Percentiles rank a stretch among this genome's conserved stretches.
Conservation (phyloP, 2,329 filamentous ascomycete genomes). For the Colletotrichum liriopes region DNA sequence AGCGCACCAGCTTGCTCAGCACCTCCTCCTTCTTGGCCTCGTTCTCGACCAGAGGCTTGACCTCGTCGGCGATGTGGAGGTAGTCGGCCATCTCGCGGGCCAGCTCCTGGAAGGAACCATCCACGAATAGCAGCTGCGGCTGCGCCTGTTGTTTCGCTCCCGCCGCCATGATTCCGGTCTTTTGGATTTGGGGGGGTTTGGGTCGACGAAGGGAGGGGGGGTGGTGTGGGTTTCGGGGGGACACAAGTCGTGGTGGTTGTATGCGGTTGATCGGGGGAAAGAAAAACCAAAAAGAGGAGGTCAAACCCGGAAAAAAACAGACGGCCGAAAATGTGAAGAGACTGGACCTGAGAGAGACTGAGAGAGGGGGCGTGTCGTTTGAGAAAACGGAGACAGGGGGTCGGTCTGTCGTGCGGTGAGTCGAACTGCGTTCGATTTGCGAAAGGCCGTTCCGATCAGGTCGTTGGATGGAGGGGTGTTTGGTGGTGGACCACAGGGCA, state of each 20-base stretch:
- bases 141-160: constrained; percentile 60
- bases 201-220: constrained; percentile 30
- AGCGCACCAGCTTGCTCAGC: constrained; percentile 89
- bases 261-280: constrained; percentile 37
- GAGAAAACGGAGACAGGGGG: constrained; percentile 42
- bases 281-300: constrained; percentile 44
- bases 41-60: constrained; percentile 80
- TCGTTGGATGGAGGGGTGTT: constrained; percentile 42
- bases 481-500: constrained; percentile 27
- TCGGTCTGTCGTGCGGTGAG: constrained; percentile 41
- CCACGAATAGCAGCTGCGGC: constrained; percentile 80
- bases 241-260: constrained; percentile 30
- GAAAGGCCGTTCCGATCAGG: constrained; percentile 32
- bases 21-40: constrained; percentile 82
- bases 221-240: constrained; percentile 36
- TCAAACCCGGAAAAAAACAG: constrained; percentile 40
- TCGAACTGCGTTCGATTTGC: constrained; percentile 35
- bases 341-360: constrained; percentile 17
- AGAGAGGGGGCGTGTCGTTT: constrained; percentile 38
- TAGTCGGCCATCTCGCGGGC: constrained; percentile 95
- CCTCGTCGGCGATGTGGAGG: constrained; percentile 85
- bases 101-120: constrained; percentile 94
- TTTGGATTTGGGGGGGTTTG: constrained; percentile 22
- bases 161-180: constrained; percentile 49
- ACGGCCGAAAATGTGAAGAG: constrained; percentile 38